Evolutionary conservation across 139 green algal species (phyloP), one percentile per base, ranked within the genome.

Genomic region (Marvania coccoides): DNA sequence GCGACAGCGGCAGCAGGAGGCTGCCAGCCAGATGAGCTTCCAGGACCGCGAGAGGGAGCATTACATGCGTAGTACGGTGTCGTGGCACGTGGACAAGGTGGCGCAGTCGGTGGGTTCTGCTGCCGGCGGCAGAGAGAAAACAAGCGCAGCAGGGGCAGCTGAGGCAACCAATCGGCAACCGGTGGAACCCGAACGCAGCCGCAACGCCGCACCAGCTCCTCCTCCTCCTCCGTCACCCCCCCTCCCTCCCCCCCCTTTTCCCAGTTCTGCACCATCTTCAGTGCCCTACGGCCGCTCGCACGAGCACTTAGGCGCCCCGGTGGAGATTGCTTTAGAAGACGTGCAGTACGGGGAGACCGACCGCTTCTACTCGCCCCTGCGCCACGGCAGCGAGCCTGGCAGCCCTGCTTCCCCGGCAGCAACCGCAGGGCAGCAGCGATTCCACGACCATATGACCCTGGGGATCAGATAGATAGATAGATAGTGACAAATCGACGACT

Each of bases 61-160:
- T 46, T 75, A 75, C 54, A 63, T 72, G 59, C 47, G 61, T 6
- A 5, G 33, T 29, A 72, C 61, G 3, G 47, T 47, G 6, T n/a
- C n/a, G n/a, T 54, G 34, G 37, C 59, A 74, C 26, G 45, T 71
- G 38, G 24, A 63, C 13, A 46, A 46, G 61, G 67, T 72, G 31
- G 29, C 36, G 15, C 37, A 36, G 37, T 6, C 34, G 36, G 14
- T 53, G 30, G 15, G 7, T 38, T 33, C 48, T 30, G 0, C 33
- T 38, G 26, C 34, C 19, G 2, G 34, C 60, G 46, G 35, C 38
- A 63, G 59, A 71, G 8, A 24, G 19, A 51, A 61, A 40, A 24
- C 54, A 61, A 37, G 34, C 54, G 34, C 35, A 40, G 15, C 8
- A 40, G 35, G 24, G 34, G 19, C 6, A 40, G 24, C 54, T 37